These are phyloP conservation scores for Verticillium tricorpus DNA, from an alignment of 2,329 filamentous ascomycete genomes.

Conservation along the genomic window DNA sequence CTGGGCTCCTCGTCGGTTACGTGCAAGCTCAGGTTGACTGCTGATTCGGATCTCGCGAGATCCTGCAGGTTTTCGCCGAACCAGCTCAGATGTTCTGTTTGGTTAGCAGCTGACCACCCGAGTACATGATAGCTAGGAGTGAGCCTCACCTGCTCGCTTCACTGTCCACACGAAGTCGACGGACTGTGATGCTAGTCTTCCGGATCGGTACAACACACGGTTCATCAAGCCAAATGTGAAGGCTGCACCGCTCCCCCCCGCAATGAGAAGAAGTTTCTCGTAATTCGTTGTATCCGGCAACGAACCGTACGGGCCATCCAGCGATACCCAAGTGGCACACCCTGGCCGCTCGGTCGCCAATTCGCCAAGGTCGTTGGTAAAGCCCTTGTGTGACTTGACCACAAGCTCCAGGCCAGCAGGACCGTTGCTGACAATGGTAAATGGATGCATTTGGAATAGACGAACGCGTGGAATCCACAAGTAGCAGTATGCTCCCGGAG, in stretches of 20 bases:
- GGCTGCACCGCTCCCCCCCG: slow-evolving; percentile 18
- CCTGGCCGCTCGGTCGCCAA: slow-evolving; percentile 38
- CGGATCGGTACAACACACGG: not conserved
- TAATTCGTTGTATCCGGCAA: slow-evolving; percentile 35
- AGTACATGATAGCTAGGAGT: too few species aligned
- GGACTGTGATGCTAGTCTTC: not conserved
- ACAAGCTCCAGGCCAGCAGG: slow-evolving; percentile 41
- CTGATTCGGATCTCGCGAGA: not conserved
- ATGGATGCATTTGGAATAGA: slow-evolving; percentile 49
- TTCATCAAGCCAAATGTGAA: slow-evolving; percentile 18
- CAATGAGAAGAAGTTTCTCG: slow-evolving; percentile 15
- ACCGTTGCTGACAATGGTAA: slow-evolving; percentile 44
- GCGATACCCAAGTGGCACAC: slow-evolving; percentile 34
- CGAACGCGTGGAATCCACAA: slow-evolving; percentile 51
- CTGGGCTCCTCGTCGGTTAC: not conserved
- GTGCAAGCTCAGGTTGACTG: not conserved
- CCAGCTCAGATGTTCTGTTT: not conserved
- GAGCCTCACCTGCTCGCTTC: not conserved
- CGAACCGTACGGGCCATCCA: slow-evolving; percentile 50
- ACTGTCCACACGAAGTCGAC: slow-evolving; percentile 5
- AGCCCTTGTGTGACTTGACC: slow-evolving; percentile 44
- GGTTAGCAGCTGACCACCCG: too few species aligned
- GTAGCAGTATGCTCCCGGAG: slow-evolving; percentile 38
- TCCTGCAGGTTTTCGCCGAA: not conserved
- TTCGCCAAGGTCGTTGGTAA: slow-evolving; percentile 43